Conservation (phyloP, 2,329 filamentous ascomycete genomes). For the Penicillium occitanis region DNA sequence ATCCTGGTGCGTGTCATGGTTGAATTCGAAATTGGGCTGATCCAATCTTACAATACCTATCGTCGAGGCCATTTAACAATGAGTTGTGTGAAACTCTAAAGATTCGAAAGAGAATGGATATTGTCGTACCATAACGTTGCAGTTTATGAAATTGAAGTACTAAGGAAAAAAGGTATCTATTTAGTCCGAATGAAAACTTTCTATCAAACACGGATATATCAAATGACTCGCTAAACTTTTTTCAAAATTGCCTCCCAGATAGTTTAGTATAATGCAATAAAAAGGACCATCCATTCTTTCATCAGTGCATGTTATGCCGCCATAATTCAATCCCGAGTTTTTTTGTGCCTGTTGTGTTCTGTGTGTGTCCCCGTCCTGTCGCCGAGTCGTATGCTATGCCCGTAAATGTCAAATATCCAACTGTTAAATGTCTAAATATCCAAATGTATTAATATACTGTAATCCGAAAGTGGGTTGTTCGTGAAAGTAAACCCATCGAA, state of each 20-base stretch:
- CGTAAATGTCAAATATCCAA: neutral
- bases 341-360: neutral
- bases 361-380: neutral
- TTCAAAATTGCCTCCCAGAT: slow-evolving; percentile 18
- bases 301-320: neutral
- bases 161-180: slow-evolving; percentile 7
- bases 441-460: slow-evolving; percentile 15
- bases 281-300: slow-evolving; percentile 1
- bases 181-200: slow-evolving; percentile 1
- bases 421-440: neutral
- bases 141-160: neutral
- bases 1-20: neutral
- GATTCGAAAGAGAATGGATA: neutral
- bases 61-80: neutral
- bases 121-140: neutral
- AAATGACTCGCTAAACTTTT: slow-evolving; percentile 20
- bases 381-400: slow-evolving; percentile 2
- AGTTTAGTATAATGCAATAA: slow-evolving; percentile 18
- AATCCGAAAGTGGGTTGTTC: slow-evolving; percentile 2
- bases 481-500: neutral
- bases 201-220: slow-evolving; percentile 19
- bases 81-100: neutral
- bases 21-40: neutral
- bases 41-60: neutral
- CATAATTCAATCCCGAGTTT: neutral